A percentile compares a stretch with the other conserved stretches of the same genome.
phyloP scores from a whole-genome alignment of 768 basidiomycete genomes.

The Melanogaster broomeanus region DNA sequence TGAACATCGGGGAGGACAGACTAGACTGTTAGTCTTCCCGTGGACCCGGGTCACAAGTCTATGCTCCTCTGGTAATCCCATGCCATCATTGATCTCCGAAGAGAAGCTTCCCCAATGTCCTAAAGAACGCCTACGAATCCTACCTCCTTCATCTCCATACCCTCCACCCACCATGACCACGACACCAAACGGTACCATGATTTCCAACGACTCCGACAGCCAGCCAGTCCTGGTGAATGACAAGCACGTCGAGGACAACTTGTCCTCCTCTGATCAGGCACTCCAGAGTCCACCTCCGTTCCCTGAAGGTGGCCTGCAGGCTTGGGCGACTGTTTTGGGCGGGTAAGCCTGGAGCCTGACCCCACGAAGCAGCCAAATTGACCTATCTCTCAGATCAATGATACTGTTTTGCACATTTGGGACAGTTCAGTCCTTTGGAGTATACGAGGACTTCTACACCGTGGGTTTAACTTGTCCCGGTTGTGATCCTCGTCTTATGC shows the following conservation, averaged over 20 bases:
- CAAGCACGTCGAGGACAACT: neutral
- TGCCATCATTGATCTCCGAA: conserved; percentile 9
- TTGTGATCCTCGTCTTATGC: neutral
- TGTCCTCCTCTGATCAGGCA: neutral
- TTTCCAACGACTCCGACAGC: neutral
- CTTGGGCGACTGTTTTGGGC: conserved; percentile 48
- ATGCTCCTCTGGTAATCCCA: conserved; percentile 1
- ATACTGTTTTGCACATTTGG: conserved; percentile 52
- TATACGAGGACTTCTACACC: conserved; percentile 54
- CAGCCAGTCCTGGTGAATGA: neutral
- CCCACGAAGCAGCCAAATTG: neutral
- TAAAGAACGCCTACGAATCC: conserved; percentile 8
- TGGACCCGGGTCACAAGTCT: no score
- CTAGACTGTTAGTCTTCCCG: no score
- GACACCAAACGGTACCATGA: neutral
- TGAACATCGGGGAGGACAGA: no score
- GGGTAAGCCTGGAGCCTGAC: conserved; percentile 34
- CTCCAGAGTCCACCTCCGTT: conserved; percentile 23
- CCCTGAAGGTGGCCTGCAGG: conserved; percentile 47
- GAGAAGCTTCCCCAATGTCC: conserved; percentile 11
- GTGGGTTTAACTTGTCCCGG: conserved; percentile 20
- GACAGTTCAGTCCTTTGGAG: conserved; percentile 47
- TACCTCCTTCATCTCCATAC: neutral
- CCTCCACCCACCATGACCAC: conserved; percentile 4
- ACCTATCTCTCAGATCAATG: conserved; percentile 33